Evolutionary conservation across 2,329 filamentous ascomycete species (phyloP).

Genomic region (Aureobasidium sp.): DNA sequence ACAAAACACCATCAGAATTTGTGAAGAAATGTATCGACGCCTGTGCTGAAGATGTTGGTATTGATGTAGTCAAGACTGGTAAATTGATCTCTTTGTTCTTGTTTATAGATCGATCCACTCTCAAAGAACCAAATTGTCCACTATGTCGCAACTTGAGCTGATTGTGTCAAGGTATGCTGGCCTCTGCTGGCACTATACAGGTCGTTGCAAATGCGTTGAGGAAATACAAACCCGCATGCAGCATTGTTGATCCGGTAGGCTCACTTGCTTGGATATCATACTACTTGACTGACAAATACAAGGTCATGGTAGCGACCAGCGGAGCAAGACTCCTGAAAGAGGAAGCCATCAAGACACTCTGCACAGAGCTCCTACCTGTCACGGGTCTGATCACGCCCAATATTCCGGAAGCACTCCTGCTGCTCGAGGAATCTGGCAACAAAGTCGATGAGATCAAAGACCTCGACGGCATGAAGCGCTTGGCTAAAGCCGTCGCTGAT

Average conservation of each 20-base stretch:
- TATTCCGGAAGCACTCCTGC: slow-evolving; percentile 63
- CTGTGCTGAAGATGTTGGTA: slow-evolving; percentile 73
- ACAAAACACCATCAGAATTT: slow-evolving; percentile 70
- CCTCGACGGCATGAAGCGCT: slow-evolving; percentile 58
- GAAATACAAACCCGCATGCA: slow-evolving; percentile 48
- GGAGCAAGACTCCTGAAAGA: slow-evolving; percentile 62
- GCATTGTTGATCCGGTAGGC: slow-evolving; percentile 70
- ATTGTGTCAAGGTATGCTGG: slow-evolving; percentile 67
- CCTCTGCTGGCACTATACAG: slow-evolving; percentile 61
- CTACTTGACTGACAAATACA: slow-evolving; percentile 30
- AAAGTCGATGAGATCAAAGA: slow-evolving; percentile 44
- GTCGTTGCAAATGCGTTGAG: slow-evolving; percentile 60
- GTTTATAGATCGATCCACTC: neutral
- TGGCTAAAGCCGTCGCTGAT: slow-evolving; percentile 59
- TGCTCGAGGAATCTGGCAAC: slow-evolving; percentile 50
- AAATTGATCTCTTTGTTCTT: slow-evolving; percentile 24
- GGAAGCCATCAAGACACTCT: slow-evolving; percentile 56
- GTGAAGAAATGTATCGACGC: slow-evolving; percentile 80
- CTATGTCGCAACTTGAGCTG: neutral
- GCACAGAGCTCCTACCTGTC: slow-evolving; percentile 54
- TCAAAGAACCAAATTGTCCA: neutral
- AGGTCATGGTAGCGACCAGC: slow-evolving; percentile 88
- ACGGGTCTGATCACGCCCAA: slow-evolving; percentile 71
- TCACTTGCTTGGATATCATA: neutral
- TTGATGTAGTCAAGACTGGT: slow-evolving; percentile 92